Conservation (phyloP, 139 green algal genomes). For the Micromonas commoda region DNA sequence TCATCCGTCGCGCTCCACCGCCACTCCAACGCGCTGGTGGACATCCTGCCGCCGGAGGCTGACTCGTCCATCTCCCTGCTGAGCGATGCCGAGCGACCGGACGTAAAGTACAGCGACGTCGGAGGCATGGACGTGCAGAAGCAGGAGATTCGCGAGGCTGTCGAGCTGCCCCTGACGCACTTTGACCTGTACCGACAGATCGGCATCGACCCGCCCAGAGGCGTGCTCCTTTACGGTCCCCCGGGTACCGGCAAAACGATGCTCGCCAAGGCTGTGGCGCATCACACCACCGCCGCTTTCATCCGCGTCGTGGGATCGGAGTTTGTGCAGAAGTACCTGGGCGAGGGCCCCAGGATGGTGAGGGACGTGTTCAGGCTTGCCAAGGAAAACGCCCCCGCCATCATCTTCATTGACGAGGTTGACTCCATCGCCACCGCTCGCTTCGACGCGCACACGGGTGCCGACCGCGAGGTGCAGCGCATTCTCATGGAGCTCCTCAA, state of each 20-base stretch:
- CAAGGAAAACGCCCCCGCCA: conserved; percentile 94
- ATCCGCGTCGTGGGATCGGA: conserved; percentile 95
- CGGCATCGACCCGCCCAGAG: conserved; percentile 92
- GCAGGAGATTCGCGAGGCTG: conserved; percentile 98
- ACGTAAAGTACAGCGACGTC: conserved; percentile 95
- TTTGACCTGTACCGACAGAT: conserved; percentile 92
- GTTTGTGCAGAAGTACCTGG: conserved; percentile 99
- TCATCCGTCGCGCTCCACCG: conserved; percentile 88
- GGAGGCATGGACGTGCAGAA: conserved; percentile 98
- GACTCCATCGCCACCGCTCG: conserved; percentile 95
- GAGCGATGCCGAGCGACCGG: conserved; percentile 78
- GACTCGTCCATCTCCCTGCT: conserved; percentile 95
- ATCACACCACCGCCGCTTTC: conserved; percentile 95
- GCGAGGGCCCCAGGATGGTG: conserved; percentile 95
- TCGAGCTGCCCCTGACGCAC: conserved; percentile 96
- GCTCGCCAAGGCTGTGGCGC: conserved; percentile 75
- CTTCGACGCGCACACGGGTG: conserved; percentile 95
- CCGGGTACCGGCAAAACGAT: conserved; percentile 68
- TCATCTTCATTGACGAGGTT: conserved; percentile 93
- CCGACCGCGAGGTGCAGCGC: conserved; percentile 95
- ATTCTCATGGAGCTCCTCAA: conserved; percentile 99
- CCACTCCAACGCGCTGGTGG: conserved; percentile 96
- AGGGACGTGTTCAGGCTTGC: conserved; percentile 96
- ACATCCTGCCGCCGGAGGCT: conserved; percentile 95
- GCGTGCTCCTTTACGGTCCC: conserved; percentile 92